phyloP scores from a whole-genome alignment of 1,284 basidiomycete species.

The Sanghuangporus baumii region DNA sequence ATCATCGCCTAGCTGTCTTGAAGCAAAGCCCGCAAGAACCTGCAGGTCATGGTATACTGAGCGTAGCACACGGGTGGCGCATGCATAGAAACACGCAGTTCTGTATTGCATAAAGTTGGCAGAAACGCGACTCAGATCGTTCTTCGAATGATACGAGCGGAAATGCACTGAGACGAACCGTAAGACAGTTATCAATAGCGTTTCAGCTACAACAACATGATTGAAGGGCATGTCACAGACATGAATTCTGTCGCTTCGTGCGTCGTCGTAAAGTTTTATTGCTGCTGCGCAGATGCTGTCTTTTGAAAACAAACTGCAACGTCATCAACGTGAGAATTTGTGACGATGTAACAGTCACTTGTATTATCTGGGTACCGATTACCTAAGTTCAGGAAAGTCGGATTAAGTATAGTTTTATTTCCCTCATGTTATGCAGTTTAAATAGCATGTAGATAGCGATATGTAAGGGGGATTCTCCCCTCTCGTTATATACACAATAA shows the following conservation, averaged over 20 bases:
- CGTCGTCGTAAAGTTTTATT: background rate
- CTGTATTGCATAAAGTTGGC: constrained; percentile 26
- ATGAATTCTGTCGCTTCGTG: background rate
- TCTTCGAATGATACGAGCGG: too few relatives aligned
- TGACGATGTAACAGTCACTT: too few relatives aligned
- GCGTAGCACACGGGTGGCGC: constrained; percentile 47
- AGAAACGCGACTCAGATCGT: background rate
- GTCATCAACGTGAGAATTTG: too few relatives aligned
- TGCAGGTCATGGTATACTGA: constrained; percentile 55
- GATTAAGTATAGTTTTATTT: too few relatives aligned
- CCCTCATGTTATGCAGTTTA: too few relatives aligned
- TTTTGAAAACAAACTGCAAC: too few relatives aligned
- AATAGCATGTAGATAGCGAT: too few relatives aligned
- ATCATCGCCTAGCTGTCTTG: constrained; percentile 25
- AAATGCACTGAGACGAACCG: background rate
- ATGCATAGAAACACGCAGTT: constrained; percentile 42
- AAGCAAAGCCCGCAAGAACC: constrained; percentile 28
- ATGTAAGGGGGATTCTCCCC: too few relatives aligned
- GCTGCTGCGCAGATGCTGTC: background rate
- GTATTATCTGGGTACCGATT: background rate
- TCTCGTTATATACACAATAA: background rate
- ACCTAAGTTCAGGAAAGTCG: background rate
- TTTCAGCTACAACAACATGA: background rate
- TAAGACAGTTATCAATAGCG: background rate
- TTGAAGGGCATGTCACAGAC: background rate